Base-by-base conservation (phyloP, 1,139 yeast genomes). In the Pneumocystis jirovecii region DNA sequence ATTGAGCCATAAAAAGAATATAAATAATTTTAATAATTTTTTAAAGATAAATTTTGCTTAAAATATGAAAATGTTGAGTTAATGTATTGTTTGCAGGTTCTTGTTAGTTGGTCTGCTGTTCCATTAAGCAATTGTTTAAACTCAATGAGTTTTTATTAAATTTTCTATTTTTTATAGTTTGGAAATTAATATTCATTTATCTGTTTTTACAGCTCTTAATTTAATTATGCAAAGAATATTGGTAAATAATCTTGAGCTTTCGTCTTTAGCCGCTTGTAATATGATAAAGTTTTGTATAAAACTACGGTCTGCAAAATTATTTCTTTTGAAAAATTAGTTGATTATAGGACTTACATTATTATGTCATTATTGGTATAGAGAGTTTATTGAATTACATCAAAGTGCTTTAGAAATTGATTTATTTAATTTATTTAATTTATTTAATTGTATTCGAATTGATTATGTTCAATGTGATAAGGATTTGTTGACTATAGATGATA, bases 91-190 rank as follows among this genome's bases (percentile, higher is more conserved):
- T 42, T 39, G 31, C 44, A 21, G 40, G 35, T 31, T 44, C 42
- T 29, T 63, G 61, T 19, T 56, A 50, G 45, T 56, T 64, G 42
- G 62, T 62, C 40, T 44, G 31, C 64, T 17, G 44, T 31, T 25
- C 57, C 57, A 25, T 25, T 50, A 25, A 15, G n/a, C 35, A 10
- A 45, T 31, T 44, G 19, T 35, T 35, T 35, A 63, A 25, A 19
- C 50, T 40, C 25, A 57, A 15, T 25, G 25, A 34, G 5, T 45
- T 45, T 44, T 35, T 35, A 63, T 44, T 63, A 63, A 63, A 44
- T 63, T 63, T 50, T 50, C 25, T 50, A 50, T 50, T n/a, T 50
- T 12, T 50, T 50, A 50, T 50, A 50, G 7, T 10, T 50, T 31
- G 12, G 57, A 50, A 50, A 50, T 34, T 50, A 50, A 50, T 50